Evolutionary conservation across 2,329 filamentous ascomycete species (phyloP).

Genomic region (Bipolaris zeicola): DNA sequence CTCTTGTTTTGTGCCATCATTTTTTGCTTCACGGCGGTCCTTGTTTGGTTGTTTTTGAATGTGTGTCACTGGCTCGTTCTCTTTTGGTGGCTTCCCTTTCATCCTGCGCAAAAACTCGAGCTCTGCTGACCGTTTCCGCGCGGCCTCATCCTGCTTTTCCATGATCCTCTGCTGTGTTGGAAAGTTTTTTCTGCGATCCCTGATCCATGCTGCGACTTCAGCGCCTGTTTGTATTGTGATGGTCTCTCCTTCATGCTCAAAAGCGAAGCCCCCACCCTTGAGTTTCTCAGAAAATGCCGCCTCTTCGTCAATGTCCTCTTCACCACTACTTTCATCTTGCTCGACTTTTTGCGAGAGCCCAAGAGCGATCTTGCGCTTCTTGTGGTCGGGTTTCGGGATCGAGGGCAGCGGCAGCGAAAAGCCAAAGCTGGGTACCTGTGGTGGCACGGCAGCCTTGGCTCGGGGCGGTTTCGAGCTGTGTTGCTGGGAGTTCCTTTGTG

Average conservation of each 20-base stretch:
- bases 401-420: slow-evolving; percentile 36
- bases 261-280: slow-evolving; percentile 60
- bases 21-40: slow-evolving; percentile 7
- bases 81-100: slow-evolving; percentile 24
- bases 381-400: slow-evolving; percentile 54
- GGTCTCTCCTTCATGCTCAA: slow-evolving; percentile 63
- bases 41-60: not conserved
- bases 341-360: slow-evolving; percentile 70
- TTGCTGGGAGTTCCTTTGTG: slow-evolving; percentile 18
- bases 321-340: slow-evolving; percentile 56
- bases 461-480: slow-evolving; percentile 37
- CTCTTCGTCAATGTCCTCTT: slow-evolving; percentile 75
- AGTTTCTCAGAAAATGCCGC: slow-evolving; percentile 49
- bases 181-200: slow-evolving; percentile 77
- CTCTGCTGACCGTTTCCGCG: slow-evolving; percentile 31
- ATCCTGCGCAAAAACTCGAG: slow-evolving; percentile 50
- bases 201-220: slow-evolving; percentile 80
- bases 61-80: not conserved
- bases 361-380: slow-evolving; percentile 73
- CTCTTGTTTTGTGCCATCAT: slow-evolving; percentile 5
- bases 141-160: slow-evolving; percentile 61
- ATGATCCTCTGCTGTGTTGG: slow-evolving; percentile 76
- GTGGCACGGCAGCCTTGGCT: slow-evolving; percentile 42
- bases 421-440: slow-evolving; percentile 46
- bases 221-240: slow-evolving; percentile 60